A percentile compares a stretch with the other conserved stretches of the same genome.
phyloP scores from a whole-genome alignment of 306 rosid genomes.

The Crataegus laevigata region DNA sequence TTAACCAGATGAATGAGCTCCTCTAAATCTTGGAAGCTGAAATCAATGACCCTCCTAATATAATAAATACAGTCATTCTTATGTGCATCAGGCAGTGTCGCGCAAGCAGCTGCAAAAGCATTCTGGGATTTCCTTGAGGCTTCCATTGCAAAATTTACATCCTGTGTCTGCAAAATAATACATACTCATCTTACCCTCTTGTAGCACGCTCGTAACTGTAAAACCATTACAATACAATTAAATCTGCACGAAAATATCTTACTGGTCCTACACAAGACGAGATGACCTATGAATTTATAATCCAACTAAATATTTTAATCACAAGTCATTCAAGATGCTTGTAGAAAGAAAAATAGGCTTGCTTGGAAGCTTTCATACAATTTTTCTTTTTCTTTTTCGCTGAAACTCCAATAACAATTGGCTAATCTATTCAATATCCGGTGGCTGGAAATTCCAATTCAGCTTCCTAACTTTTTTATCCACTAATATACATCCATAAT shows the following conservation, averaged over 20 bases:
- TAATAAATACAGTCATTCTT: slow-evolving; percentile 42
- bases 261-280: not conserved
- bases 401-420: not conserved
- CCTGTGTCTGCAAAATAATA: slow-evolving; percentile 50
- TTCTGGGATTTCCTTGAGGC: slow-evolving; percentile 58
- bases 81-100: slow-evolving; percentile 38
- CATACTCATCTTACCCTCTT: slow-evolving; percentile 12
- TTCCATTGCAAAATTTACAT: slow-evolving; percentile 59
- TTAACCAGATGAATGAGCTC: slow-evolving; percentile 54
- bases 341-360: not conserved
- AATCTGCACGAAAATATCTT: not conserved
- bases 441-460: not conserved
- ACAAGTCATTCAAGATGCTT: not conserved
- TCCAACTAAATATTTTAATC: slow-evolving; percentile 6
- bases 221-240: slow-evolving; percentile 7
- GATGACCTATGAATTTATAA: slow-evolving; percentile 5
- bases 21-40: slow-evolving; percentile 80
- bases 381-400: not conserved
- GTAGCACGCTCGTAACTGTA: not conserved
- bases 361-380: slow-evolving; percentile 8
- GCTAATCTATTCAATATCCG: slow-evolving; percentile 3
- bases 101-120: slow-evolving; percentile 39
- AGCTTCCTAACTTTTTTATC: not conserved
- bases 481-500: not conserved
- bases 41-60: slow-evolving; percentile 55